These are phyloP conservation scores for Saccharomycopsis crataegensis DNA, from an alignment of 1,139 yeast species.

Conservation along the genomic window DNA sequence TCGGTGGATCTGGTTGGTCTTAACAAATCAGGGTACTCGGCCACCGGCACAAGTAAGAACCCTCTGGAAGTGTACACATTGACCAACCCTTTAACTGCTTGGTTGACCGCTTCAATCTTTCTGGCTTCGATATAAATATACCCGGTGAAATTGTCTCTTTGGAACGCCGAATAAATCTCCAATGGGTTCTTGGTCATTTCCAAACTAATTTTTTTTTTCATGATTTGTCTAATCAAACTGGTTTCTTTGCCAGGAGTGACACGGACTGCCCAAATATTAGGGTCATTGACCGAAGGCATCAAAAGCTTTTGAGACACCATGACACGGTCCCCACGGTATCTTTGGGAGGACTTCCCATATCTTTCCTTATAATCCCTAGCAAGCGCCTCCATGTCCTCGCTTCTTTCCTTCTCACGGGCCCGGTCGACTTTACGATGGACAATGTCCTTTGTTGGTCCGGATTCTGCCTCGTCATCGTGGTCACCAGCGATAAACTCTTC, in stretches of 20 bases:
- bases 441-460: constrained; percentile 45
- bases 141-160: constrained; percentile 87
- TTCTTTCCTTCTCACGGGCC: constrained; percentile 81
- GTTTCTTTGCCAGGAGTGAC: constrained; percentile 92
- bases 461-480: constrained; percentile 43
- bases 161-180: constrained; percentile 85
- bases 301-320: constrained; percentile 89
- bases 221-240: constrained; percentile 75
- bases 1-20: constrained; percentile 87
- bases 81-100: constrained; percentile 82
- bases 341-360: constrained; percentile 78
- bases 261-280: constrained; percentile 92
- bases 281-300: constrained; percentile 94
- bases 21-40: constrained; percentile 88
- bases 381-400: constrained; percentile 89
- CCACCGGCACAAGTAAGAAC: constrained; percentile 78
- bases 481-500: constrained; percentile 75
- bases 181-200: constrained; percentile 56
- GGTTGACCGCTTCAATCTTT: constrained; percentile 84
- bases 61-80: constrained; percentile 47
- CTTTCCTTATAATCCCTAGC: constrained; percentile 91
- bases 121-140: constrained; percentile 93
- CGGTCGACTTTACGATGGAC: constrained; percentile 89
- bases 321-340: constrained; percentile 82
- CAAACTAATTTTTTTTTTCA: constrained; percentile 68